Base-by-base conservation (phyloP, 2,329 filamentous ascomycete species). In the Clonostachys rhizophaga region DNA sequence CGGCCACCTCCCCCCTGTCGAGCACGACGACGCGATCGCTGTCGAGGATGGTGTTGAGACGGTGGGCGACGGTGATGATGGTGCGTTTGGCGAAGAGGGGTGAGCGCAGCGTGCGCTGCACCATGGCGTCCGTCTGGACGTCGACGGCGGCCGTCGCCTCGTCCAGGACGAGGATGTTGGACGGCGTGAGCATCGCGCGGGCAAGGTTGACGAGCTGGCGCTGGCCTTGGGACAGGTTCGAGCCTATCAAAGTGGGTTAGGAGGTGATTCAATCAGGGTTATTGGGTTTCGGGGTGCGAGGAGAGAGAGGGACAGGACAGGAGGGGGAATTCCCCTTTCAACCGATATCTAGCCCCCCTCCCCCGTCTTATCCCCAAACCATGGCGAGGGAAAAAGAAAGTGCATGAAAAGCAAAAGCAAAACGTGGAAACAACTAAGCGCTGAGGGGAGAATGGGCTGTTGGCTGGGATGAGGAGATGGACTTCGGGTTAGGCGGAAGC, bases 51-150 rank as follows among this genome's bases (percentile, higher is more conserved):
- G 94, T 99, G 71, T 97, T 97, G 72, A 99, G 95, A 47, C 94
- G 86, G 72, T 99, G 94, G 24, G 94, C 94, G 59, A 99, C 96
- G 1, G 94, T 99, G 67, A 99, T 95, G 67, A 99, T 97, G 36
- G 94, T 99, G 46, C 90, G 84, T 67, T 96, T 90, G 51, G 85
- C 79, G 71, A 99, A 99, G 14, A 85, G 65, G 18, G 80, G 76
- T 35, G 78, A 79, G 34, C 83, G 76, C 47, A 86, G 70, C 24
- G 83, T 86, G 43, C 69, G 68, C 68, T 87, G 83, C 47, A 87
- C 70, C 69, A 85, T 71, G 47, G 80, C 80, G 59, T 87, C 83
- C 20, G 83, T 87, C 68, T 86, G 77, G 40, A 86, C 74, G 60
- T 87, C 81, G 11, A 86, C 80, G 20, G 76, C 81, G 55, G 91